A percentile compares a stretch with the other conserved stretches of the same genome.
These are phyloP conservation scores for Rubroboletus satanas DNA, from an alignment of 768 basidiomycete genomes.

Conservation along the genomic window DNA sequence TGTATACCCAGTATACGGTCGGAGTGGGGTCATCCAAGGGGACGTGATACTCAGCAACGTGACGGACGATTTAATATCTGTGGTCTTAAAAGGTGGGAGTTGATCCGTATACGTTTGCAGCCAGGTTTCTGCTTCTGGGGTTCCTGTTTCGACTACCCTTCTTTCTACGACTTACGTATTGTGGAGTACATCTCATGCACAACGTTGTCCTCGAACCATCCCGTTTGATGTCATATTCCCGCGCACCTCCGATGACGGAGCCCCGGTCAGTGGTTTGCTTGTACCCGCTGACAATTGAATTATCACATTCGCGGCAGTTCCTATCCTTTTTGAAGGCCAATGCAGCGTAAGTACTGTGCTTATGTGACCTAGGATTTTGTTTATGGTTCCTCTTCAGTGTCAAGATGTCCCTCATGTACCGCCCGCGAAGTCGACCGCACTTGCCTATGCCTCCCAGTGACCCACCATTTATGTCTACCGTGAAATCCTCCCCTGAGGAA, in stretches of 20 bases:
- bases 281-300: constrained; percentile 45
- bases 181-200: constrained; percentile 15
- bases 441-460: constrained; percentile 45
- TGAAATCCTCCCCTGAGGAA: constrained; percentile 64
- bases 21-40: constrained; percentile 21
- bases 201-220: constrained; percentile 33
- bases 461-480: constrained; percentile 49
- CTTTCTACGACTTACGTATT: constrained; percentile 15
- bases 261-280: constrained; percentile 25
- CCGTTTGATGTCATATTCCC: constrained; percentile 48
- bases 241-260: constrained; percentile 38
- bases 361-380: not conserved
- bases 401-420: constrained; percentile 47
- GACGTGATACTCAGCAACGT: constrained; percentile 17
- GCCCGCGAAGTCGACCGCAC: constrained; percentile 52
- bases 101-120: not conserved
- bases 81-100: constrained; percentile 22
- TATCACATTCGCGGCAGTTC: constrained; percentile 38
- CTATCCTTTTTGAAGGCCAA: constrained; percentile 43
- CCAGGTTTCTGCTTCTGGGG: constrained; percentile 1
- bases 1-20: constrained; percentile 20
- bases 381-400: constrained; percentile 34
- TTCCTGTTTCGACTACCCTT: constrained; percentile 13
- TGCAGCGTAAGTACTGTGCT: constrained; percentile 39
- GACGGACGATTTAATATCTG: constrained; percentile 11